Base-by-base conservation (phyloP, 1,284 basidiomycete species). In the Amylostereum chailletii region DNA sequence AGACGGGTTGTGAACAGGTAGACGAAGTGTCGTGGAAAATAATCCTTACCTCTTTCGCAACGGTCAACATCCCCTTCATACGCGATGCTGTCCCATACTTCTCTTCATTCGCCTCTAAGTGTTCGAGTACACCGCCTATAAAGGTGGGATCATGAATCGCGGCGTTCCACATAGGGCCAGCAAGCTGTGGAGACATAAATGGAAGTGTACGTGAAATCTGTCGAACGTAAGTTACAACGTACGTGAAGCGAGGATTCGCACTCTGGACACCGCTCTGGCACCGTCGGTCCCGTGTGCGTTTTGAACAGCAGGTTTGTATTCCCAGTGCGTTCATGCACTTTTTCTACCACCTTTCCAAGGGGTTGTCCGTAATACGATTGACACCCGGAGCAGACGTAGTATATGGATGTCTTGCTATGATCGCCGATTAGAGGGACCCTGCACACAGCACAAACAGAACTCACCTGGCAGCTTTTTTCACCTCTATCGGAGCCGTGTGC, bases 131-230 rank as follows among this genome's bases (percentile, higher is more conserved):
- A 53, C 81, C 79, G 7, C 70, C 63, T 31, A 92, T 77, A 59
- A 98, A 99, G 0, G 70, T 71, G 1, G 70, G 61, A 61, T 94
- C 79, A 60, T 99, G 95, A 27, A 99, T 69, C 0, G 86, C 79
- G 1, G 88, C 94, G 10, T 89, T 81, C 95, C 95, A 99, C 90
- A 99, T 94, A 0, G 95, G 95, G 0, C 95, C 95, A 26, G 90
- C 92, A 31, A 94, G 62, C 87, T 89, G 50, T 33, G 32, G 9
- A 42, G 8, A 19, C 45, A 33, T 33, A 29, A 48, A 37, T 36
- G 29, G n/a, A 48, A 38, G 40, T 33, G 30, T 42, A 36, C 53
- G 40, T 32, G 47, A 27, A 19, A 45, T 5, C 36, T 27, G 51
- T 10, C 43, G n/a, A 39, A 38, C 26, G 32, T 29, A 60, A 44